Conservation (phyloP, 371 early-diverging fungal species). For the Actinomortierella ambigua region DNA sequence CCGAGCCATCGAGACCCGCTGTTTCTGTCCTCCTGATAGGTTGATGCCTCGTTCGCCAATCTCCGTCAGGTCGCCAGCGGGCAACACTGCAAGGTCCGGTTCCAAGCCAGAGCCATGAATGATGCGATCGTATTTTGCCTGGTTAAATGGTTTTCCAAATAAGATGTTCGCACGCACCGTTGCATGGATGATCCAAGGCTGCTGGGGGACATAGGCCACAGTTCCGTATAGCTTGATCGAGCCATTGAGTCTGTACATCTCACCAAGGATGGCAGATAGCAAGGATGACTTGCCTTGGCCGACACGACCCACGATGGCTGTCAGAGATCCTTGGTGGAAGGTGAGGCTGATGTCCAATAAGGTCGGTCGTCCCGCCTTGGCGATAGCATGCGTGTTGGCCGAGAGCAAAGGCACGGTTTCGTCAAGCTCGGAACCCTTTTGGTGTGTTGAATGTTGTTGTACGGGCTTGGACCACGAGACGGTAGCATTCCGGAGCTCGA, state of each 20-base stretch:
- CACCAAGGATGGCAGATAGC: slow-evolving; percentile 67
- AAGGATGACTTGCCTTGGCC: slow-evolving; percentile 72
- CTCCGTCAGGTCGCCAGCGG: slow-evolving; percentile 70
- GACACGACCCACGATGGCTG: slow-evolving; percentile 68
- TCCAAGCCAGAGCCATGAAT: slow-evolving; percentile 56
- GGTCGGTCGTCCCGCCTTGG: no score
- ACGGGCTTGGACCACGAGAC: no score
- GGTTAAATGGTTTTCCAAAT: slow-evolving; percentile 68
- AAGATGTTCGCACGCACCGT: slow-evolving; percentile 75
- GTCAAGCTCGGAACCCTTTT: no score
- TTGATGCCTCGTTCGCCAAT: slow-evolving; percentile 77
- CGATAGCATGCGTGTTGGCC: no score
- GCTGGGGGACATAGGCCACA: slow-evolving; percentile 75
- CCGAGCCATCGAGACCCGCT: slow-evolving; percentile 61
- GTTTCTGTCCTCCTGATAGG: slow-evolving; percentile 70
- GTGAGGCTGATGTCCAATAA: slow-evolving; percentile 52
- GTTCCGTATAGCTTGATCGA: slow-evolving; percentile 55
- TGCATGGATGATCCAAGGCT: slow-evolving; percentile 78
- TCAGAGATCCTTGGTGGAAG: slow-evolving; percentile 50
- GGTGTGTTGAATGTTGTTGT: no score
- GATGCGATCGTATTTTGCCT: slow-evolving; percentile 59
- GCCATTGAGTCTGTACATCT: slow-evolving; percentile 66
- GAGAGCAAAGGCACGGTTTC: no score
- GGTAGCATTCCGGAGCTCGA: no score
- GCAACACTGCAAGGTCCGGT: slow-evolving; percentile 67